Conservation (phyloP, 169 alveolate genomes). For the Plasmodium vivax region DNA sequence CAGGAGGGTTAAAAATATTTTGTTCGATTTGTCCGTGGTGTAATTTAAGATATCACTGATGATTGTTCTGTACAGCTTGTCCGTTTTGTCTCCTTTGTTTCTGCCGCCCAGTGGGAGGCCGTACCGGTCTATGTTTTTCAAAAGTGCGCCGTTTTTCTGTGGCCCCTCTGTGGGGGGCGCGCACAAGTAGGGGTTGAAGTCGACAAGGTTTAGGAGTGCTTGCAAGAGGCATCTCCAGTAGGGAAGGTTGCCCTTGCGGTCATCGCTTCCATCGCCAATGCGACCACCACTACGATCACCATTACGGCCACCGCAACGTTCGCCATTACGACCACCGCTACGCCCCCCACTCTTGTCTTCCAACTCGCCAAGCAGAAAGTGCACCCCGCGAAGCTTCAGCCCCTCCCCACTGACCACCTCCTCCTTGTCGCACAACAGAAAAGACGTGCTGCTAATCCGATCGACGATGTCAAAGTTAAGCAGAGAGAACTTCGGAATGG, state of each 20-base stretch:
- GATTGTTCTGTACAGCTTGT: background rate
- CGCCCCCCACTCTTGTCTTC: background rate
- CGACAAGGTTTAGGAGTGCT: background rate
- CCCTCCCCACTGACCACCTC: background rate
- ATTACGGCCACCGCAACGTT: background rate
- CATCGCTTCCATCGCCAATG: background rate
- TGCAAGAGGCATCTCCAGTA: background rate
- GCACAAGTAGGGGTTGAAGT: background rate
- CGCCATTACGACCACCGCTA: background rate
- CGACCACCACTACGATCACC: background rate
- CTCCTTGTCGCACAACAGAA: conserved; percentile 14
- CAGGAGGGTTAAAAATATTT: conserved; percentile 34
- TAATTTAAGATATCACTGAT: conserved; percentile 7
- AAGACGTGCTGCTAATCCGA: conserved; percentile 10
- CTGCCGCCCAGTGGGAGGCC: background rate
- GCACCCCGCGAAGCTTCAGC: background rate
- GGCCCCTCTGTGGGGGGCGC: background rate
- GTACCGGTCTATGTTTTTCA: background rate
- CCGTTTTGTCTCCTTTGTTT: background rate
- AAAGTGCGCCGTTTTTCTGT: background rate
- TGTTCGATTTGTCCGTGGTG: background rate
- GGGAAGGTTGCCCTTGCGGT: background rate
- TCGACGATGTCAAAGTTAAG: conserved; percentile 3
- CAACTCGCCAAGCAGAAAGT: conserved; percentile 34
- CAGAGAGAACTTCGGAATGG: background rate